Evolutionary conservation across 2,329 filamentous ascomycete genomes (phyloP).

Genomic region (Capronia americana): DNA sequence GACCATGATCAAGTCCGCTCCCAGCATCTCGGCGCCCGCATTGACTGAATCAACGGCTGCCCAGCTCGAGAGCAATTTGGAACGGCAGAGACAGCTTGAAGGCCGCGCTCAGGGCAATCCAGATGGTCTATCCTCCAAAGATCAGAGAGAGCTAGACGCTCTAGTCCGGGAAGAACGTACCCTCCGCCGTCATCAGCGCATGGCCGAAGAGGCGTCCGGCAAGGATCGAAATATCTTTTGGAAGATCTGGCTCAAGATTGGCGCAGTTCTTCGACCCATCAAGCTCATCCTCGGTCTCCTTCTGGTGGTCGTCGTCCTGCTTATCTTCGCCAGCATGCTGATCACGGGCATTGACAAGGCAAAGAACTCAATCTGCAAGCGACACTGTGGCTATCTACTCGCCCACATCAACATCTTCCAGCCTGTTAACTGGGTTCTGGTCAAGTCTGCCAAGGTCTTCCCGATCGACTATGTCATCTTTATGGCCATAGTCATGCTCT

Average conservation of each 20-base stretch:
- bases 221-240: constrained; percentile 59
- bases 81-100: constrained; percentile 90
- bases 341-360: constrained; percentile 96
- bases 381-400: constrained; percentile 89
- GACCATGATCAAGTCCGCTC: constrained; percentile 88
- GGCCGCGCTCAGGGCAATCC: constrained; percentile 78
- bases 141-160: constrained; percentile 84
- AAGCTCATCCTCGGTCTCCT: constrained; percentile 86
- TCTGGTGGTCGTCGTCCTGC: constrained; percentile 73
- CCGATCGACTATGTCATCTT: constrained; percentile 93
- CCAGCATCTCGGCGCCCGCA: constrained; percentile 80
- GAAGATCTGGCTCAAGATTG: constrained; percentile 82
- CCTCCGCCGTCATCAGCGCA: constrained; percentile 82
- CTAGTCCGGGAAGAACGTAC: constrained; percentile 91
- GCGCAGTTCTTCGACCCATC: constrained; percentile 82
- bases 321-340: constrained; percentile 90
- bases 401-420: constrained; percentile 91
- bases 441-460: constrained; percentile 81
- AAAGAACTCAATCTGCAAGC: constrained; percentile 90
- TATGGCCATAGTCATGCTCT: constrained; percentile 79
- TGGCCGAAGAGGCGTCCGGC: constrained; percentile 81
- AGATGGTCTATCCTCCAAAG: constrained; percentile 79
- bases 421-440: constrained; percentile 87
- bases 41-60: constrained; percentile 77
- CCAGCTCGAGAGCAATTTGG: constrained; percentile 84